Percentiles rank a stretch among this genome's conserved stretches.
phyloP scores from a whole-genome alignment of 1,284 basidiomycete species.

The Microbotryum saponariae region DNA sequence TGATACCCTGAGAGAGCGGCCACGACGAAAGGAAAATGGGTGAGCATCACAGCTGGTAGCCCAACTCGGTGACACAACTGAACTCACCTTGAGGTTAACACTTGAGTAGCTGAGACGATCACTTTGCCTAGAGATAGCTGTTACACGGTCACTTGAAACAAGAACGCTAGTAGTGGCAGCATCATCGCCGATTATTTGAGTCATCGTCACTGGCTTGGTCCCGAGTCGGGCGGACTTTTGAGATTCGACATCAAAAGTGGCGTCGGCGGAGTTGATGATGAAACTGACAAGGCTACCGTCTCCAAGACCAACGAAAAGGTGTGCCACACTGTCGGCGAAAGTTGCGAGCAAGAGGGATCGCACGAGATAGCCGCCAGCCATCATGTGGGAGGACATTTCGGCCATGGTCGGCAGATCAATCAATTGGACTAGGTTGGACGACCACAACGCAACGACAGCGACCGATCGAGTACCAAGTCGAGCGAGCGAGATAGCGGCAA shows the following conservation, averaged over 20 bases:
- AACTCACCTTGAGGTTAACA: slow-evolving; percentile 32
- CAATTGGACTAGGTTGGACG: slow-evolving; percentile 56
- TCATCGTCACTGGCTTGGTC: slow-evolving; percentile 56
- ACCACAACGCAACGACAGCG: slow-evolving; percentile 70
- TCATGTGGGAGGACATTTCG: slow-evolving; percentile 34
- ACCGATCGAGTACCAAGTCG: slow-evolving; percentile 26
- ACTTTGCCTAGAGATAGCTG: slow-evolving; percentile 34
- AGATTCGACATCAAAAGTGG: slow-evolving; percentile 37
- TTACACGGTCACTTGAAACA: slow-evolving; percentile 37
- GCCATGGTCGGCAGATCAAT: slow-evolving; percentile 49
- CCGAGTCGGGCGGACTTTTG: slow-evolving; percentile 61
- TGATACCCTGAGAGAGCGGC: slow-evolving; percentile 27
- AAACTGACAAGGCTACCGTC: slow-evolving; percentile 70
- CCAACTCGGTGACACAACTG: not conserved
- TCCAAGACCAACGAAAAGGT: slow-evolving; percentile 67
- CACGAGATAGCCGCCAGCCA: slow-evolving; percentile 53
- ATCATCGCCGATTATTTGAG: slow-evolving; percentile 34
- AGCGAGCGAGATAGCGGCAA: slow-evolving; percentile 39
- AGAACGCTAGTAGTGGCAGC: slow-evolving; percentile 34
- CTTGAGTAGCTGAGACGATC: slow-evolving; percentile 37
- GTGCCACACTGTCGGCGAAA: slow-evolving; percentile 48
- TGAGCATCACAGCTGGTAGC: not conserved
- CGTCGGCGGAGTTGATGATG: slow-evolving; percentile 43
- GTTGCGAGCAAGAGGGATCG: slow-evolving; percentile 63
- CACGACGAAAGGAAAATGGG: not conserved